Base-by-base conservation (phyloP, 2,329 filamentous ascomycete species). In the Aspergillus aculeatus region DNA sequence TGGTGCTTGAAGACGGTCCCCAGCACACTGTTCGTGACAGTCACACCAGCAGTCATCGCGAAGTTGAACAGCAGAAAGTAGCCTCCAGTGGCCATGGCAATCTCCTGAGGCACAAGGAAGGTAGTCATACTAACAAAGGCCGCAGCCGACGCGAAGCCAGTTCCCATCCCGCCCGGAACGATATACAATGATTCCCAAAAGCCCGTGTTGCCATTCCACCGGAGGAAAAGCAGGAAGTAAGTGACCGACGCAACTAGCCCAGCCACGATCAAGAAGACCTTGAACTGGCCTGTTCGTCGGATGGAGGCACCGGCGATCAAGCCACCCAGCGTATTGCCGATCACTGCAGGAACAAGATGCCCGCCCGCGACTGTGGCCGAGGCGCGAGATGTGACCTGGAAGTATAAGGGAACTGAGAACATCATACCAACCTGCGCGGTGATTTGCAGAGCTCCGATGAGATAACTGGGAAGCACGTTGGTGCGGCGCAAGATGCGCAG, bases 371-470 rank as follows among this genome's bases (percentile, higher is more conserved):
- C 74, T 0, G 87, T 86, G 49, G 83, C 85, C 0, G 84, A 85
- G 2, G 81, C 82, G 0, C 79, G 76, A 5, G 82, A 76, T 0
- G 87, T 87, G 1, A 88, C 82, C 59, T 89, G 85, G 63, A 91
- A 91, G 73, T 91, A 91, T 0, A 91, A 73, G 0, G 89, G 89
- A 0, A 90, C 82, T 0, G 83, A 82, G 56, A 86, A 87, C 83
- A 90, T 86, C 69, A 87, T 78, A 74, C 80, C 82, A 9, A 86
- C 71, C 66, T 91, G 89, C 0, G 86, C 84, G 1, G 81, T 79
- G 0, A 78, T 74, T 62, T 89, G 86, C 0, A 83, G 73, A 2
- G 77, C 75, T 23, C 80, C 77, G 41, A 87, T 82, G 0, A 70
- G 29, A 35, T 74, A 75, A 50, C 71, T 71, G 1, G 63, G 29